Percentiles rank a stretch among this genome's conserved stretches.
phyloP scores from a whole-genome alignment of 2,329 filamentous ascomycete genomes.

The Sporothrix pallida region DNA sequence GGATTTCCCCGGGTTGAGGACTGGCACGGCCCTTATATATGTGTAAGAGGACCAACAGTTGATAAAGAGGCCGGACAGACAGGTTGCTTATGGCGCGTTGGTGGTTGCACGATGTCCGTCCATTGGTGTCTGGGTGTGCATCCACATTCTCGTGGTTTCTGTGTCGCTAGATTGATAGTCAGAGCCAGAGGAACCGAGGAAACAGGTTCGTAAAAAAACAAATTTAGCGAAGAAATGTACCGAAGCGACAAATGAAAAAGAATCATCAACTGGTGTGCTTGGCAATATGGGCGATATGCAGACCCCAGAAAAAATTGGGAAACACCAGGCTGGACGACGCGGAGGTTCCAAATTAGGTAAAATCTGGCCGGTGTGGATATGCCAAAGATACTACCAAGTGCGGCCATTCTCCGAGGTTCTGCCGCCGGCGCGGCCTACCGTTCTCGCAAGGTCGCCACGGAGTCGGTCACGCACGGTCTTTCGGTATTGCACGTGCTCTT shows the following conservation, averaged over 20 bases:
- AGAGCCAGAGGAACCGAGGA: background rate
- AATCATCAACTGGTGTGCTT: background rate
- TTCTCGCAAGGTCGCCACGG: background rate
- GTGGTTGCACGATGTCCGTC: slow-evolving; percentile 1
- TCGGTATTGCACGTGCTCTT: background rate
- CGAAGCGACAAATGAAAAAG: background rate
- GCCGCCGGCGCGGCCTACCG: slow-evolving; percentile 33
- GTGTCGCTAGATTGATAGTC: background rate
- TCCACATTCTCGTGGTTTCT: slow-evolving; percentile 1
- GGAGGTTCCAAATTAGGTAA: slow-evolving; percentile 3
- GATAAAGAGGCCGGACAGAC: background rate
- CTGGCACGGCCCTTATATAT: background rate
- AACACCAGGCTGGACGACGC: background rate
- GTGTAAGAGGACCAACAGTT: background rate
- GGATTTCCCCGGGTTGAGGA: background rate
- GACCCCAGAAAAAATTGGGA: background rate
- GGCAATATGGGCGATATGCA: background rate
- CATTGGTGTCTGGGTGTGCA: background rate
- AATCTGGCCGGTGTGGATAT: slow-evolving; percentile 1
- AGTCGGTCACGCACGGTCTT: background rate
- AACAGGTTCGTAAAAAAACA: background rate
- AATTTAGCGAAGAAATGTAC: background rate
- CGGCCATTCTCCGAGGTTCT: slow-evolving; percentile 31
- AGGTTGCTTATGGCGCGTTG: background rate
- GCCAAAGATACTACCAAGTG: background rate